Conservation (phyloP, 169 alveolate species). For the Plasmodium cynomolgi region DNA sequence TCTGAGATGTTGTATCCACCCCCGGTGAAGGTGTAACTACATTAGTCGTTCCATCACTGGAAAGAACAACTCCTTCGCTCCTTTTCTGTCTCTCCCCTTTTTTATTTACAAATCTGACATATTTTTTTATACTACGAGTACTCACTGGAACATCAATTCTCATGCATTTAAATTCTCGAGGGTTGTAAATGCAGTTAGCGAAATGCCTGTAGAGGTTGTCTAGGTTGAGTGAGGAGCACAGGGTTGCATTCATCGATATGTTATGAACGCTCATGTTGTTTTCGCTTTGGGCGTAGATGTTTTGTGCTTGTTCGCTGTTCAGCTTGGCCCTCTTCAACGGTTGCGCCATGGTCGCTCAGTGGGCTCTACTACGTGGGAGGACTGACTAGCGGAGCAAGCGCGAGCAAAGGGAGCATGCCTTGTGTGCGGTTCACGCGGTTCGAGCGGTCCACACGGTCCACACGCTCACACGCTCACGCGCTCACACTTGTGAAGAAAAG, state of each 20-base stretch:
- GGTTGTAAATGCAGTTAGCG: slow-evolving; percentile 80
- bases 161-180: slow-evolving; percentile 83
- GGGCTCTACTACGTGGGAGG: background rate
- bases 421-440: background rate
- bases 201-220: slow-evolving; percentile 58
- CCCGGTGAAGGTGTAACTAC: background rate
- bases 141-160: slow-evolving; percentile 82
- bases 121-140: slow-evolving; percentile 19
- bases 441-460: too few relatives aligned
- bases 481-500: background rate
- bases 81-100: background rate
- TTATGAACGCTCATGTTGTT: slow-evolving; percentile 81
- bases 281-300: slow-evolving; percentile 36
- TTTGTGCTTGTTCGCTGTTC: slow-evolving; percentile 18
- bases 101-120: slow-evolving; percentile 1
- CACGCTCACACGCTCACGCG: too few relatives aligned
- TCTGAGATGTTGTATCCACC: background rate
- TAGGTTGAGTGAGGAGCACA: slow-evolving; percentile 78
- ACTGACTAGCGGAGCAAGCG: background rate
- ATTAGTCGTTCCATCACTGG: background rate
- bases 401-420: background rate
- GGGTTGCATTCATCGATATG: slow-evolving; percentile 78
- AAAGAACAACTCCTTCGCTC: background rate
- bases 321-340: slow-evolving; percentile 26
- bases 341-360: slow-evolving; percentile 8